These are phyloP conservation scores for Candida namnaoensis DNA, from an alignment of 805 yeast genomes.

Conservation along the genomic window DNA sequence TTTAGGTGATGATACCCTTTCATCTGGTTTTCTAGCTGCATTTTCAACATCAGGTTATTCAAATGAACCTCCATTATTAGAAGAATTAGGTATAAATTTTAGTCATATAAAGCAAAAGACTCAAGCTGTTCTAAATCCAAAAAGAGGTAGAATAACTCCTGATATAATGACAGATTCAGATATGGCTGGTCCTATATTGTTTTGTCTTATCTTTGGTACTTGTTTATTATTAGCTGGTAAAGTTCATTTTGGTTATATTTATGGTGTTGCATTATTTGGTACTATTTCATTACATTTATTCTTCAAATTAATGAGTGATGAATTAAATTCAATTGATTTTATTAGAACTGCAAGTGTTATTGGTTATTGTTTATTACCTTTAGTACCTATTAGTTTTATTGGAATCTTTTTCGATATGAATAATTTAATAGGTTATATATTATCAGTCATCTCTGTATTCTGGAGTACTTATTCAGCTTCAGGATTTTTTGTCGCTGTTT, in stretches of 20 bases:
- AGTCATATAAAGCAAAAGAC: slow-evolving; percentile 81
- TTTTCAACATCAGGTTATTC: slow-evolving; percentile 90
- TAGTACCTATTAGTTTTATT: slow-evolving; percentile 69
- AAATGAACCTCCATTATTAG: slow-evolving; percentile 88
- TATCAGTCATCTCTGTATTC: slow-evolving; percentile 57
- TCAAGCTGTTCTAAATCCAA: slow-evolving; percentile 74
- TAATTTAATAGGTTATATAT: slow-evolving; percentile 61
- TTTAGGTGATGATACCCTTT: slow-evolving; percentile 32
- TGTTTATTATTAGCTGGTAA: slow-evolving; percentile 81
- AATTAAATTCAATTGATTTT: slow-evolving; percentile 36
- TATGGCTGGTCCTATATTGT: slow-evolving; percentile 89
- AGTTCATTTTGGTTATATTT: slow-evolving; percentile 93
- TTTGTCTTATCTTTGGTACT: slow-evolving; percentile 81
- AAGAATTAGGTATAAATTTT: slow-evolving; percentile 91
- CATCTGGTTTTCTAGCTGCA: slow-evolving; percentile 82
- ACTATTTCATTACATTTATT: slow-evolving; percentile 75
- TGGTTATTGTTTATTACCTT: slow-evolving; percentile 89
- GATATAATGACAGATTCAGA: slow-evolving; percentile 85
- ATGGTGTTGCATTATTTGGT: slow-evolving; percentile 93
- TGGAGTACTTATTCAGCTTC: slow-evolving; percentile 96
- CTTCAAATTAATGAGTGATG: slow-evolving; percentile 79
- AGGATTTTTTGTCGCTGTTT: slow-evolving; percentile 81
- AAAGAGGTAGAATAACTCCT: slow-evolving; percentile 43
- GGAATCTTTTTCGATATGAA: slow-evolving; percentile 57
- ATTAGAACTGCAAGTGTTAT: slow-evolving; percentile 80